Evolutionary conservation across 1,284 basidiomycete genomes (phyloP).

Genomic region (Rhizopogon parksii): DNA sequence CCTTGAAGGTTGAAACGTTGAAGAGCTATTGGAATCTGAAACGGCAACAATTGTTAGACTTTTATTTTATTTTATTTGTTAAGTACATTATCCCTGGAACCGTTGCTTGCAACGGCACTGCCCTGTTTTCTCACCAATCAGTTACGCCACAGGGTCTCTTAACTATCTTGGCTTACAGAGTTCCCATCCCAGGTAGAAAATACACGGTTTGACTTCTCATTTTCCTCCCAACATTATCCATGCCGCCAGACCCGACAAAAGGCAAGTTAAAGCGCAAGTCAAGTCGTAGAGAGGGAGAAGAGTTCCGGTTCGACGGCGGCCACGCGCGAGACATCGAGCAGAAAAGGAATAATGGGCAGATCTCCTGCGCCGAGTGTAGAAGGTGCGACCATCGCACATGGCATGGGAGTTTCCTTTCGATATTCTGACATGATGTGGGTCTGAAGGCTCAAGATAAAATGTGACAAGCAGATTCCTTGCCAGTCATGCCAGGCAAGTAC

Average conservation of each 20-base stretch:
- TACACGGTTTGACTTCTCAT: conserved; percentile 9
- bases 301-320: conserved; percentile 40
- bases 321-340: conserved; percentile 49
- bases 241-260: conserved; percentile 46
- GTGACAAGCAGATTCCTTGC: conserved; percentile 71
- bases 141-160: conserved; percentile 10
- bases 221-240: conserved; percentile 16
- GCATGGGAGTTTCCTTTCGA: conserved; percentile 11
- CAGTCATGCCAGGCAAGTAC: conserved; percentile 56
- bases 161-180: conserved; percentile 15
- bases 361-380: conserved; percentile 62
- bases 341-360: conserved; percentile 43
- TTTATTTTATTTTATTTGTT: too few relatives aligned
- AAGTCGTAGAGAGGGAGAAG: conserved; percentile 41
- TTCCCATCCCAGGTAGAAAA: conserved; percentile 16
- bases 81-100: conserved; percentile 3
- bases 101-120: conserved; percentile 8
- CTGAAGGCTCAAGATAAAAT: conserved; percentile 62
- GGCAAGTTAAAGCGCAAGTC: conserved; percentile 40
- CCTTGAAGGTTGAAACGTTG: too few relatives aligned
- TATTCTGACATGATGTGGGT: conserved; percentile 16
- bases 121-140: conserved; percentile 24
- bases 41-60: neutral
- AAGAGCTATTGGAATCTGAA: too few relatives aligned
- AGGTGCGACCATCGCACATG: conserved; percentile 44